phyloP scores from a whole-genome alignment of 2,329 filamentous ascomycete species.

The Nemania sp. region DNA sequence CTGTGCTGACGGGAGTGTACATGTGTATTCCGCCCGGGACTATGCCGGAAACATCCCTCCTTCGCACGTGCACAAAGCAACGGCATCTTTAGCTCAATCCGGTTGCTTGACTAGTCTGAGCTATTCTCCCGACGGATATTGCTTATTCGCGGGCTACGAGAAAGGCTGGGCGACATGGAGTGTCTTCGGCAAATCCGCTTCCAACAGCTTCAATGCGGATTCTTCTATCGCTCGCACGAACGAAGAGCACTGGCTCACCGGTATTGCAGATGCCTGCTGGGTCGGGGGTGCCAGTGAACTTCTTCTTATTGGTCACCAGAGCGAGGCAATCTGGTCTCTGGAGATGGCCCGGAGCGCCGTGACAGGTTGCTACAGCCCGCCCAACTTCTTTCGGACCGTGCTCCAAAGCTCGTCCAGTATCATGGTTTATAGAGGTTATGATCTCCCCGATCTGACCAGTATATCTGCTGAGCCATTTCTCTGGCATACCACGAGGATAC shows the following conservation, averaged over 20 bases:
- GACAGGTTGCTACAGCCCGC: slow-evolving; percentile 85
- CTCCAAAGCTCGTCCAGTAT: slow-evolving; percentile 86
- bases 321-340: slow-evolving; percentile 81
- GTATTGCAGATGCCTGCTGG: slow-evolving; percentile 80
- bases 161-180: slow-evolving; percentile 96
- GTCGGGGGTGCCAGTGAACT: slow-evolving; percentile 86
- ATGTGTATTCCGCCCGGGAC: slow-evolving; percentile 90
- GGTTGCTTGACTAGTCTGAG: slow-evolving; percentile 73
- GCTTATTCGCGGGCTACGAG: slow-evolving; percentile 90
- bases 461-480: slow-evolving; percentile 89
- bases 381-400: slow-evolving; percentile 86
- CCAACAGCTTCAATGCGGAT: slow-evolving; percentile 79
- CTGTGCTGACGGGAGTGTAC: slow-evolving; percentile 75
- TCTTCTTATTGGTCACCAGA: slow-evolving; percentile 69
- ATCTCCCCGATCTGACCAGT: slow-evolving; percentile 84
- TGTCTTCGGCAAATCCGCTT: slow-evolving; percentile 89
- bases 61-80: slow-evolving; percentile 76
- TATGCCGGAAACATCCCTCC: slow-evolving; percentile 90
- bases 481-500: slow-evolving; percentile 93
- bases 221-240: slow-evolving; percentile 65
- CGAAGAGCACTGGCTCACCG: slow-evolving; percentile 81
- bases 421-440: slow-evolving; percentile 92
- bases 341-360: slow-evolving; percentile 96
- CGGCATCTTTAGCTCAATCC: slow-evolving; percentile 67
- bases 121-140: slow-evolving; percentile 96